Base-by-base conservation (phyloP, 306 rosid genomes). In the Mimosa pudica region DNA sequence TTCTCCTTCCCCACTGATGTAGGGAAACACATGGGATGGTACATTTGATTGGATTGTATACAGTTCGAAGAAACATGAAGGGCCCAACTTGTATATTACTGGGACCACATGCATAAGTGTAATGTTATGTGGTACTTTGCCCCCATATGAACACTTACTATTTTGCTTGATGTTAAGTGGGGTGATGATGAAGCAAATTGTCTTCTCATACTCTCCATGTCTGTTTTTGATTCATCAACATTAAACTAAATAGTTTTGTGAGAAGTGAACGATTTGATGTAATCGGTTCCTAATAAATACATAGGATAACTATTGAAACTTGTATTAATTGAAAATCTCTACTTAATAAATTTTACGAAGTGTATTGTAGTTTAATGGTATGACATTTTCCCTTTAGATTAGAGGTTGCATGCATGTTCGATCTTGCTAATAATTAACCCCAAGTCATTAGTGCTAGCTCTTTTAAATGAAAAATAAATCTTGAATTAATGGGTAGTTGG, bases 81-180 rank as follows among this genome's bases (percentile, higher is more conserved):
- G 87, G 32, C 88, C 92, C 80, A 63, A 11, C 3, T 18, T 55
- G n/a, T 55, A n/a, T 47, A 5, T 35, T 71, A 18, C 42, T 72
- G 88, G 89, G 89, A 75, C 82, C 89, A 64, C 77, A 84, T 80
- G 81, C 89, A 64, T 75, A 84, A 77, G 81, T 80, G 78, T 79
- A 73, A 77, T 73, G 73, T 79, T 81, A 74, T 76, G 60, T 76
- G 68, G 84, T 60, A 71, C 74, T 70, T 41, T 68, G 80, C 17
- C 74, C 86, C 87, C 84, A 82, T 84, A 81, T 61, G 55, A 77
- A 57, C 80, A 73, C 80, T 76, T 71, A 17, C 71, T 35, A 47
- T 51, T 61, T 48, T 74, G 14, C 73, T 78, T 74, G 30, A 72
- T 51, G 42, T 47, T 52, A 73, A 49, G 35, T 60, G 65, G 82